These are phyloP conservation scores for Cyanophora paradoxa DNA, from an alignment of 78 protist genomes.

Conservation along the genomic window DNA sequence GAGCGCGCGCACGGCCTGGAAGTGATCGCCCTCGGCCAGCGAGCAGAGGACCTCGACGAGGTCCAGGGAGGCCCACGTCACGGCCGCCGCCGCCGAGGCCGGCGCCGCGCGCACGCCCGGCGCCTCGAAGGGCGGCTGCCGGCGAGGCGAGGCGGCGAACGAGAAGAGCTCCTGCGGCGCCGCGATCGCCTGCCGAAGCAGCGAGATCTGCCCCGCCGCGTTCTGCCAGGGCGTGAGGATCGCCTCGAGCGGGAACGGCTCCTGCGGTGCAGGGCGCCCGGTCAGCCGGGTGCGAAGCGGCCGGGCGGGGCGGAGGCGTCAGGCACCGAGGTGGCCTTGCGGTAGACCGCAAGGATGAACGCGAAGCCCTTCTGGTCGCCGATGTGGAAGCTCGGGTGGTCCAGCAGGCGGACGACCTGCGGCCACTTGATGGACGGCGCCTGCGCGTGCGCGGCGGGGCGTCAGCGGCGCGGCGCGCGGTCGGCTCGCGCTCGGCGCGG, in stretches of 20 bases:
- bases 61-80: conserved; percentile 23
- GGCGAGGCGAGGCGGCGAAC: background rate
- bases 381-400: conserved; percentile 17
- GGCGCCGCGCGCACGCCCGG: no score
- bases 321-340: background rate
- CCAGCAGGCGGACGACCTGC: conserved; percentile 27
- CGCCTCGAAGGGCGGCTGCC: background rate
- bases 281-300: background rate
- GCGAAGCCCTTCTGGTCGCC: conserved; percentile 13
- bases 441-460: no score
- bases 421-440: conserved; percentile 18
- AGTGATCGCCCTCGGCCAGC: background rate
- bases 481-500: no score
- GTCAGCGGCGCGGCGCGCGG: no score
- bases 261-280: background rate
- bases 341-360: conserved; percentile 10
- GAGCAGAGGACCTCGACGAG: conserved; percentile 15
- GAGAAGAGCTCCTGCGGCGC: background rate
- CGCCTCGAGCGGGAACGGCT: conserved; percentile 20
- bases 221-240: conserved; percentile 47
- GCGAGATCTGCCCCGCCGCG: conserved; percentile 15
- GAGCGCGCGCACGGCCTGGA: background rate
- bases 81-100: no score
- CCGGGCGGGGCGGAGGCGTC: no score
- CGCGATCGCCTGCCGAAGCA: conserved; percentile 3